Evolutionary conservation across 106 monocot species (phyloP).

Genomic region (Chionographis japonica): DNA sequence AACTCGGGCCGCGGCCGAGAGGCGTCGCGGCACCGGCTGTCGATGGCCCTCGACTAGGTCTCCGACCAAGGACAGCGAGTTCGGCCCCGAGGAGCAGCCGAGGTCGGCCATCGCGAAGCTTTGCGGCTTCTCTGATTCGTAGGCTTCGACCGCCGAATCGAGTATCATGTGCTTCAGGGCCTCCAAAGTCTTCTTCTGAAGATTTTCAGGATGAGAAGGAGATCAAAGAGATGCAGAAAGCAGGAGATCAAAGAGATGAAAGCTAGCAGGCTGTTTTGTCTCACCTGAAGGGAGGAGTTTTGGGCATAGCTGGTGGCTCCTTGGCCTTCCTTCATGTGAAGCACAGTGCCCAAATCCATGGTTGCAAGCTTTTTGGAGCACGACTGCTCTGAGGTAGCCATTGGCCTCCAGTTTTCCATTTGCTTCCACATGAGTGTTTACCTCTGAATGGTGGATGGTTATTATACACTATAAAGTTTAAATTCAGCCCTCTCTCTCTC

Average conservation of each 20-base stretch:
- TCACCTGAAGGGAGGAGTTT: constrained; percentile 71
- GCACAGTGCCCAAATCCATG: constrained; percentile 53
- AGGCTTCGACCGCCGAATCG: constrained; percentile 27
- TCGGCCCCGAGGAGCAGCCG: constrained; percentile 65
- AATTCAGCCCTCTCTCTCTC: too few relatives aligned
- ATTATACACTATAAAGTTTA: too few relatives aligned
- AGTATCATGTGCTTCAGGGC: constrained; percentile 43
- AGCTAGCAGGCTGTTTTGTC: too few relatives aligned
- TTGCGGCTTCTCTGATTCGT: constrained; percentile 16
- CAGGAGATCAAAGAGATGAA: neutral
- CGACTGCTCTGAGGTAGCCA: too few relatives aligned
- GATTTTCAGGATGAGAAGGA: neutral
- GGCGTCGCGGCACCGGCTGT: constrained; percentile 3
- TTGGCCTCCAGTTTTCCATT: too few relatives aligned
- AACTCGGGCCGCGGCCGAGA: constrained; percentile 37
- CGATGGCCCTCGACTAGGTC: constrained; percentile 38
- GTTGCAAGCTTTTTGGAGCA: too few relatives aligned
- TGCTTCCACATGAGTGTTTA: too few relatives aligned
- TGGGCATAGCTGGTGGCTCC: constrained; percentile 60
- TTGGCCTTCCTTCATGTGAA: constrained; percentile 67
- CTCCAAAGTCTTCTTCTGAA: constrained; percentile 38
- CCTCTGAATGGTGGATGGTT: too few relatives aligned
- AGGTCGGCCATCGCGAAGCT: constrained; percentile 49
- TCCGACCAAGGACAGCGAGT: constrained; percentile 23
- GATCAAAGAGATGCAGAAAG: neutral